Conservation (phyloP, 495 filamentous ascomycete species). For the Hyphodiscus hymeniophilus region DNA sequence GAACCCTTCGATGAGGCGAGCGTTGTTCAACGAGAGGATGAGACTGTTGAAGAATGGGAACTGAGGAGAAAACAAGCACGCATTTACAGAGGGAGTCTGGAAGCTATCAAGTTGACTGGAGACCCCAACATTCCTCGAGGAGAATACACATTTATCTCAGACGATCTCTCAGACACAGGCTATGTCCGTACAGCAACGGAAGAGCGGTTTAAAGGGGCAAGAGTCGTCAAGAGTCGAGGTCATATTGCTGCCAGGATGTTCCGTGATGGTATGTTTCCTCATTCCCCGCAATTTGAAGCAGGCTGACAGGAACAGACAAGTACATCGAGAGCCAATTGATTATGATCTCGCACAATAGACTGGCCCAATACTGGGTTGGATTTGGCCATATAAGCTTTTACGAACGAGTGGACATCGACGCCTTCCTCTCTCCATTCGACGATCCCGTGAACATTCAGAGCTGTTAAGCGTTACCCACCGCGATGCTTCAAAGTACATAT, state of each 20-base stretch:
- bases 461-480: too few relatives aligned
- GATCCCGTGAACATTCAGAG: neutral
- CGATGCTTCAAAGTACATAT: neutral
- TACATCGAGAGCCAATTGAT: constrained; percentile 71
- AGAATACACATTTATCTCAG: constrained; percentile 67
- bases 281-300: neutral
- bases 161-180: constrained; percentile 63
- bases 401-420: constrained; percentile 68
- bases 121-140: constrained; percentile 84
- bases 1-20: constrained; percentile 22
- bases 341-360: constrained; percentile 61
- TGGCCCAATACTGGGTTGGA: constrained; percentile 77
- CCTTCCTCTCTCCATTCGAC: constrained; percentile 25
- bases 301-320: constrained; percentile 40
- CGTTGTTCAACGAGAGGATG: constrained; percentile 24
- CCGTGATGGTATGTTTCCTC: constrained; percentile 48
- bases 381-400: constrained; percentile 79
- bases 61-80: constrained; percentile 27
- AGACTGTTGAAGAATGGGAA: constrained; percentile 33
- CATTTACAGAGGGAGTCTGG: constrained; percentile 51
- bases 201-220: constrained; percentile 59
- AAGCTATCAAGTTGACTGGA: constrained; percentile 85
- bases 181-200: constrained; percentile 49
- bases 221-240: constrained; percentile 66
- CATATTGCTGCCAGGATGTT: constrained; percentile 72